phyloP scores from a whole-genome alignment of 352 stramenopile genomes.

The Pythium oligandrum region DNA sequence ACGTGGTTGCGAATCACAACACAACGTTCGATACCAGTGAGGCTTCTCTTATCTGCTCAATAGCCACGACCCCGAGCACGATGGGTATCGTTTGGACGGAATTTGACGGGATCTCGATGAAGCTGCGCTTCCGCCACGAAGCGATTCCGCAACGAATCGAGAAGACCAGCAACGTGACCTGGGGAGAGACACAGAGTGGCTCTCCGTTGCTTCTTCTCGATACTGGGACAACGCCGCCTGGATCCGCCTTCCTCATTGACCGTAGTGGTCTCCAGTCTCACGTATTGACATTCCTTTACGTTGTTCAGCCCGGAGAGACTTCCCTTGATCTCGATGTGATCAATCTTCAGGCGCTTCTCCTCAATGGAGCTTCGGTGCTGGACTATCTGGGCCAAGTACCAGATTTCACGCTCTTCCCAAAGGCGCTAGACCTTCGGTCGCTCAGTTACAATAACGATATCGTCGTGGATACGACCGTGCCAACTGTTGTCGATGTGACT shows the following conservation, averaged over 20 bases:
- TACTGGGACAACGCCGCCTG: conserved; percentile 25
- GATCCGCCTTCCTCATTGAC: conserved; percentile 48
- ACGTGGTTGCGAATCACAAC: conserved; percentile 49
- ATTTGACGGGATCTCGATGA: conserved; percentile 61
- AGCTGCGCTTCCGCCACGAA: conserved; percentile 53
- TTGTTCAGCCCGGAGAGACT: conserved; percentile 34
- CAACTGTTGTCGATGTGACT: conserved; percentile 36
- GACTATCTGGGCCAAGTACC: conserved; percentile 38
- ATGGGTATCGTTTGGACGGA: conserved; percentile 65
- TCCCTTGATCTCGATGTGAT: conserved; percentile 36
- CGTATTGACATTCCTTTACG: conserved; percentile 43
- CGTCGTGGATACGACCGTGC: conserved; percentile 43
- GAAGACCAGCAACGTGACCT: conserved; percentile 7
- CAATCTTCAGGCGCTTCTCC: conserved; percentile 27
- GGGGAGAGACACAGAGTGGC: conserved; percentile 35
- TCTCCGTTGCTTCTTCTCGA: conserved; percentile 39
- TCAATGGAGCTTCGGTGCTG: conserved; percentile 42
- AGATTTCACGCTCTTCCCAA: conserved; percentile 52
- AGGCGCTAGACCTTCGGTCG: conserved; percentile 27
- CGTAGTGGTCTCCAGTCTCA: conserved; percentile 37
- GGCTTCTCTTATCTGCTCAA: conserved; percentile 35
- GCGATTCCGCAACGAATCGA: conserved; percentile 16
- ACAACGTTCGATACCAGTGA: conserved; percentile 32
- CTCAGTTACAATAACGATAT: conserved; percentile 62
- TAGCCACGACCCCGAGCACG: conserved; percentile 2